Evolutionary conservation across 2,329 filamentous ascomycete species (phyloP), one percentile per base, ranked within the genome.

Genomic region (Botrytis hyacinthi): DNA sequence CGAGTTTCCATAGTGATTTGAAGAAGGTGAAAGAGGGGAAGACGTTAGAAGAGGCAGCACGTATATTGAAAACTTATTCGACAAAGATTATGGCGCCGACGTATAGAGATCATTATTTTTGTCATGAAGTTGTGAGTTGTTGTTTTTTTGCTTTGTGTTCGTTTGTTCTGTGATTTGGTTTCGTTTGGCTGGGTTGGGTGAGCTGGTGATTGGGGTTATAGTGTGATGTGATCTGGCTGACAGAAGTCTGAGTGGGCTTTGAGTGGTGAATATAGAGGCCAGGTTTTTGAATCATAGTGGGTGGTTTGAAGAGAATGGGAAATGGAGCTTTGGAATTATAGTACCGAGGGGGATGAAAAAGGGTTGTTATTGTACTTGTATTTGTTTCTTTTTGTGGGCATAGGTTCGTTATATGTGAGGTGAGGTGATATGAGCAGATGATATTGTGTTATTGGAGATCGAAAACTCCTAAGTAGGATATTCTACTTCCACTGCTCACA

Each of bases 51-150:
- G 20, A 48, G 1, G 29, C 42, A 40, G 48, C n/a, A 29, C 20
- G 16, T 7, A 16, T 29, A 48, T n/a, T 68, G 18, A 57, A 22
- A 14, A 14, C 26, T 10, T 42, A 6, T 54, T 68, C 48, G 7
- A 40, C 14, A 3, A 8, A 3, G 26, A 29, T 37, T 40, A 71
- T 71, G 69, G 69, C 69, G 20, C 57, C 69, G 16, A 71, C 69
- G 16, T 71, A 71, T 26, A 61, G 69, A 8, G 69, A 71, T 29
- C 69, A 71, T 54, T 71, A 71, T 32, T 65, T 54, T 66, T 18
- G 35, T 29, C 69, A 71, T 54, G 18, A 29, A 10, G 44, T 51
- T 42, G 69, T 71, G 35, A 66, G 69, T 71, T 57, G 20, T 29
- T 51, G 42, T 40, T 5, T 20, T 29, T 29, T 62, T 37, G 16